Percentiles rank a stretch among this genome's conserved stretches.
Evolutionary conservation across 805 yeast species (phyloP).

Genomic region (Candida maltosa): DNA sequence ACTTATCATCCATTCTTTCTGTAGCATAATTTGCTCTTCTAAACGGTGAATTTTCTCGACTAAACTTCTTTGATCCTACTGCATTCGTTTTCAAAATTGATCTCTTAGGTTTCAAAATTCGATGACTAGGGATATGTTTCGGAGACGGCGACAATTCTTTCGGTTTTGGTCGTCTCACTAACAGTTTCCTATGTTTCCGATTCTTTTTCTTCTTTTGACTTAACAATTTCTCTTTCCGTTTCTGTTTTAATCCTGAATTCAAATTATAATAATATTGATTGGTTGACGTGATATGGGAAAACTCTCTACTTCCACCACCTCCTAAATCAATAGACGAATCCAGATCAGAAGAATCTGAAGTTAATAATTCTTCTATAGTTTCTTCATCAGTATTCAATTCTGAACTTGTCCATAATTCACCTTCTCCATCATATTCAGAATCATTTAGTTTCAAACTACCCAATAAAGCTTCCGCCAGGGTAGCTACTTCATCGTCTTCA

Average conservation of each 20-base stretch:
- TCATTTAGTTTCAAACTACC: conserved; percentile 11
- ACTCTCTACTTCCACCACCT: conserved; percentile 1
- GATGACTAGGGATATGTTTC: conserved; percentile 41
- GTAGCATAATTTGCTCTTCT: conserved; percentile 4
- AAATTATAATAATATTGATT: conserved; percentile 17
- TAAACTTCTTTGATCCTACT: neutral
- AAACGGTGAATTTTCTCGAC: conserved; percentile 5
- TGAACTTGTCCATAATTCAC: conserved; percentile 21
- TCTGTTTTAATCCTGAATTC: conserved; percentile 6
- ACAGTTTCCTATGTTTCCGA: neutral
- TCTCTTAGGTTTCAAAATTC: conserved; percentile 35
- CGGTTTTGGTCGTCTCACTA: neutral
- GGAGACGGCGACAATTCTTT: conserved; percentile 28
- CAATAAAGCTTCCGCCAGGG: conserved; percentile 8
- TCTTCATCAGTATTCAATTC: conserved; percentile 22
- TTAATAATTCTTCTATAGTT: conserved; percentile 8
- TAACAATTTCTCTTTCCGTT: conserved; percentile 5
- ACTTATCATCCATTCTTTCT: conserved; percentile 1
- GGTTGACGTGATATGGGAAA: conserved; percentile 12
- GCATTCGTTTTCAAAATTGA: conserved; percentile 31
- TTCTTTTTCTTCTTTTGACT: conserved; percentile 1
- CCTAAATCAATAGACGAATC: conserved; percentile 14
- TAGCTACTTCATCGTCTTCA: neutral
- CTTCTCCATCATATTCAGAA: conserved; percentile 12
- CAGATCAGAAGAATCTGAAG: conserved; percentile 8